Conservation (phyloP, 208 protist genomes). For the Strigomonas galati region DNA sequence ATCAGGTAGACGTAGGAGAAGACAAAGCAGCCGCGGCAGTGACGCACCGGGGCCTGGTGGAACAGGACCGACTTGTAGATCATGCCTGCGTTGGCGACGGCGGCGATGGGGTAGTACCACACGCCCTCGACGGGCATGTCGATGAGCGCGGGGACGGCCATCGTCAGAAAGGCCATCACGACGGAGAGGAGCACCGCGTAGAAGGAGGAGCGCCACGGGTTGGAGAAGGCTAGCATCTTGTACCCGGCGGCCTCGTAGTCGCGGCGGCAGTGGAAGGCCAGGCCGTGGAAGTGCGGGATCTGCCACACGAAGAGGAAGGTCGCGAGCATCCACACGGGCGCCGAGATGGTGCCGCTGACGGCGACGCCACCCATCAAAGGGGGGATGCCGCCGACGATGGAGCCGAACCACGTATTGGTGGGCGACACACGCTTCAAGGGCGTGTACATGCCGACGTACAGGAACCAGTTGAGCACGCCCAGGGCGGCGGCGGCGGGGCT, state of each 20-base stretch:
- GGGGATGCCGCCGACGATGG: conserved; percentile 89
- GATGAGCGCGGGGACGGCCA: conserved; percentile 39
- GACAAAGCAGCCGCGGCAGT: conserved; percentile 88
- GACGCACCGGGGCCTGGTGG: conserved; percentile 57
- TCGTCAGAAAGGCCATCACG: conserved; percentile 59
- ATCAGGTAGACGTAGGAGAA: conserved; percentile 87
- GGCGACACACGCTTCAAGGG: conserved; percentile 84
- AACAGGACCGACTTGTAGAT: conserved; percentile 86
- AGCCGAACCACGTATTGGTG: conserved; percentile 90
- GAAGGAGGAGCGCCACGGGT: conserved; percentile 83
- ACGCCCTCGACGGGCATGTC: conserved; percentile 51
- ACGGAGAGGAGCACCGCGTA: conserved; percentile 78
- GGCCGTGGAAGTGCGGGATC: conserved; percentile 90
- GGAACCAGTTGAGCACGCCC: conserved; percentile 73
- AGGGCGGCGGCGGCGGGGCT: conserved; percentile 59
- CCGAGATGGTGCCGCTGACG: conserved; percentile 38
- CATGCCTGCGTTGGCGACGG: conserved; percentile 63
- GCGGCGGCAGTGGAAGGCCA: conserved; percentile 85
- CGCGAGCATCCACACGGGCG: conserved; percentile 65
- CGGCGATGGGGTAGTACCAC: conserved; percentile 73
- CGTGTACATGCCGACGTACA: conserved; percentile 89
- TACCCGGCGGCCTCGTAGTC: conserved; percentile 90
- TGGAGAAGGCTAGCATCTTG: conserved; percentile 88
- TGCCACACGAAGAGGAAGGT: conserved; percentile 87
- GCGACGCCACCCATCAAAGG: conserved; percentile 88